Evolutionary conservation across 2,329 filamentous ascomycete species (phyloP), one percentile per base, ranked within the genome.

Genomic region (Colletotrichum sp.): DNA sequence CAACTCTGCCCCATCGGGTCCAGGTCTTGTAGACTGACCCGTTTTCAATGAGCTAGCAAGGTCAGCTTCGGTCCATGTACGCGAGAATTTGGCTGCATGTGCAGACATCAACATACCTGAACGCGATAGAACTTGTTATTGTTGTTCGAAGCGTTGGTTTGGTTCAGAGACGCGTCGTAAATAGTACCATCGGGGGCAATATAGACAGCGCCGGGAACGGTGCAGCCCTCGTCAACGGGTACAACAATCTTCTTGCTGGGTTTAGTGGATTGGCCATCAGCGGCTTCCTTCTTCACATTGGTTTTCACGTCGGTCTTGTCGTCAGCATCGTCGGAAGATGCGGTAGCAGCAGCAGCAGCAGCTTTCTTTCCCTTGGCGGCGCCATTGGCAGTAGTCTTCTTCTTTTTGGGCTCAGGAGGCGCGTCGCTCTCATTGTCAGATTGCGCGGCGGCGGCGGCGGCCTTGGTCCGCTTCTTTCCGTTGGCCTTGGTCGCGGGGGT

Each of bases 51-150:
- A 72, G 75, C 74, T 77, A 30, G 44, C n/a, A 4, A 8, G 12
- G 8, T 66, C 21, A 79, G 66, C 52, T 32, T 71, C 13, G 24
- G 34, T 44, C 7, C 39, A 64, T 44, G 12, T 30, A 10, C 18
- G 21, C 62, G 4, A 24, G 9, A 64, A n/a, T 21, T 16, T 30
- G 24, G 24, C n/a, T 18, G 8, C 12, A 24, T 21, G 18, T 26
- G 21, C 24, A 64, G 13, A 32, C 57, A 15, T 60, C 28, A 7
- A 79, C 82, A 80, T 77, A 95, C 87, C 87, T 96, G 94, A 32
- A 96, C 83, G 32, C 92, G 91, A 81, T 96, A 96, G 83, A 96
- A 96, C 79, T 97, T 97, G 84, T 97, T 96, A 84, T 94, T 94
- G 81, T 96, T 97, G 63, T 89, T 84, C 0, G 87, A 85, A 0